Evolutionary conservation across 768 basidiomycete species (phyloP).

Genomic region (Tephrocybe sp.): DNA sequence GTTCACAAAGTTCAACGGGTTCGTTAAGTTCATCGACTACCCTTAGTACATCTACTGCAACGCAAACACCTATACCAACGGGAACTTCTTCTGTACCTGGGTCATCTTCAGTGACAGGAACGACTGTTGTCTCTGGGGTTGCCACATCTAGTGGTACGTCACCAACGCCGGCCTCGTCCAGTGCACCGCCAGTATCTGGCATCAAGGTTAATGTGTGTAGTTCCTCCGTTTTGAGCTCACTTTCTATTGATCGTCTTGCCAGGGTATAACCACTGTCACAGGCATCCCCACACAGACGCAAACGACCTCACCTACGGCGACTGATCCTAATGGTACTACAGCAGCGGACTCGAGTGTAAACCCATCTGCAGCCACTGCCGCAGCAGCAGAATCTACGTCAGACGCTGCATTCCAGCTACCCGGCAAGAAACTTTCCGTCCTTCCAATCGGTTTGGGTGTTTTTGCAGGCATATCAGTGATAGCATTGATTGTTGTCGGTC

Average conservation of each 20-base stretch:
- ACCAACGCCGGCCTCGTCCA: conserved; percentile 13
- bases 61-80: neutral
- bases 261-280: conserved; percentile 20
- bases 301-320: conserved; percentile 13
- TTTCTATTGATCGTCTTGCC: neutral
- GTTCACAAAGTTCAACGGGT: neutral
- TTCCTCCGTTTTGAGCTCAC: neutral
- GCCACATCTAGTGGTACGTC: conserved; percentile 12
- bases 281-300: conserved; percentile 12
- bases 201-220: conserved; percentile 15
- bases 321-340: conserved; percentile 11
- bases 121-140: conserved; percentile 7
- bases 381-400: conserved; percentile 30
- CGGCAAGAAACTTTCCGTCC: conserved; percentile 68
- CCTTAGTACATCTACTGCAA: neutral
- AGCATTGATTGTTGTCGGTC: conserved; percentile 73
- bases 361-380: conserved; percentile 21
- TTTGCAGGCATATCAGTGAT: conserved; percentile 86
- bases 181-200: conserved; percentile 13
- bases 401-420: conserved; percentile 57
- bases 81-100: neutral
- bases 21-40: neutral
- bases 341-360: conserved; percentile 14
- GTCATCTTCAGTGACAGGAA: neutral
- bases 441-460: conserved; percentile 81